Conservation (phyloP, 177 flowering plant genomes). For the Vitis hybrid region DNA sequence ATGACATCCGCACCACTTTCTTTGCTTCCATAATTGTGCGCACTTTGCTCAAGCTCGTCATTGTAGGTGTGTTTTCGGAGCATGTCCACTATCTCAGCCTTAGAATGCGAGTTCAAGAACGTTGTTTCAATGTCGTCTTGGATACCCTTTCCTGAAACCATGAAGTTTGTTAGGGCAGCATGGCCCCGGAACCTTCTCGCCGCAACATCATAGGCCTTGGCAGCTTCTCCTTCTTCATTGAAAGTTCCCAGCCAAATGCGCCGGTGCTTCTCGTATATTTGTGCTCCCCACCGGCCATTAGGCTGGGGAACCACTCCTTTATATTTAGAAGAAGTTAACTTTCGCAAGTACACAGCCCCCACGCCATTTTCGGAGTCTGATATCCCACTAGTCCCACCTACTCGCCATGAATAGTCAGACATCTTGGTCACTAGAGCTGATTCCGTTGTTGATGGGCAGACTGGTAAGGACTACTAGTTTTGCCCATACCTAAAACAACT, state of each 20-base stretch:
- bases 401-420: no score
- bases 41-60: conserved; percentile 58
- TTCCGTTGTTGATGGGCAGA: no score
- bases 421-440: no score
- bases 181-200: conserved; percentile 27
- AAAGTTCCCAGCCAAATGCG: conserved; percentile 46
- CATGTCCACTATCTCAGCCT: conserved; percentile 65
- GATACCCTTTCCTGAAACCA: background rate
- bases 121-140: conserved; percentile 34
- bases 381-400: no score
- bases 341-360: background rate
- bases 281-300: conserved; percentile 51
- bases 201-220: conserved; percentile 40
- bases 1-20: no score
- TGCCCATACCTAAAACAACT: no score
- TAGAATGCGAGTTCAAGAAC: conserved; percentile 51
- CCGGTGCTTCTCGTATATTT: conserved; percentile 38
- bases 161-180: conserved; percentile 28
- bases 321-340: conserved; percentile 17
- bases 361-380: no score
- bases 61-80: conserved; percentile 57
- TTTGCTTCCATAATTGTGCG: conserved; percentile 7
- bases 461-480: no score
- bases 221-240: conserved; percentile 31
- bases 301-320: conserved; percentile 38